phyloP scores from a whole-genome alignment of 768 basidiomycete genomes.

The Crucibulum laeve region DNA sequence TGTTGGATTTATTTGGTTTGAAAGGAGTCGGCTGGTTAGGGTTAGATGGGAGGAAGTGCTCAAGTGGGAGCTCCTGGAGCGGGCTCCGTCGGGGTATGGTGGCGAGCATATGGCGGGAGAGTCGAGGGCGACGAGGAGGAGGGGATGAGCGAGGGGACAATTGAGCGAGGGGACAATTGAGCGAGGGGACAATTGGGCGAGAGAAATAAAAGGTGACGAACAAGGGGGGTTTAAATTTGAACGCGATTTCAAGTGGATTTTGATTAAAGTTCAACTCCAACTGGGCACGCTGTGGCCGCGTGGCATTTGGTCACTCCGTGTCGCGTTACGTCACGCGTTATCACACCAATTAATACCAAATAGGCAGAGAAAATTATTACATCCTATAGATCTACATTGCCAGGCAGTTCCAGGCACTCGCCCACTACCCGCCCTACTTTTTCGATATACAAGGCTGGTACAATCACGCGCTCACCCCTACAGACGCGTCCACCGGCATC shows the following conservation, averaged over 20 bases:
- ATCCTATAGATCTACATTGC: neutral
- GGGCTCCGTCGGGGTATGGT: conserved; percentile 45
- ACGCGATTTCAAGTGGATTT: conserved; percentile 4
- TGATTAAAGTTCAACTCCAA: conserved; percentile 12
- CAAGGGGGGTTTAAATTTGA: conserved; percentile 9
- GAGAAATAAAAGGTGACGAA: conserved; percentile 7
- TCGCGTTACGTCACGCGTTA: conserved; percentile 32
- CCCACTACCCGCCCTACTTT: conserved; percentile 7
- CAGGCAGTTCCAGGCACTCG: neutral
- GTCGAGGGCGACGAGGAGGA: conserved; percentile 6
- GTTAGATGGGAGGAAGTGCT: conserved; percentile 40
- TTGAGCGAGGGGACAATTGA: neutral
- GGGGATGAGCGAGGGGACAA: conserved; percentile 4
- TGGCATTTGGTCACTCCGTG: conserved; percentile 24
- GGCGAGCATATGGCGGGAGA: conserved; percentile 1
- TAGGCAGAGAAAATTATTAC: neutral
- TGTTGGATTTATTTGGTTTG: conserved; percentile 36
- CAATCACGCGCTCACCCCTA: conserved; percentile 2
- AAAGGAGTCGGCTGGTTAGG: conserved; percentile 18
- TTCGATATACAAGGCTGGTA: conserved; percentile 5
- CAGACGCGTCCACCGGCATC: conserved; percentile 36
- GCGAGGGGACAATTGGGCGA: neutral
- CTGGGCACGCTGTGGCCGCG: conserved; percentile 18
- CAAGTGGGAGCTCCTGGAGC: conserved; percentile 57
- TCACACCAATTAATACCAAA: conserved; percentile 11